Evolutionary conservation across 208 protist species (phyloP), one percentile per base, ranked within the genome.

Genomic region (Strigomonas culicis): DNA sequence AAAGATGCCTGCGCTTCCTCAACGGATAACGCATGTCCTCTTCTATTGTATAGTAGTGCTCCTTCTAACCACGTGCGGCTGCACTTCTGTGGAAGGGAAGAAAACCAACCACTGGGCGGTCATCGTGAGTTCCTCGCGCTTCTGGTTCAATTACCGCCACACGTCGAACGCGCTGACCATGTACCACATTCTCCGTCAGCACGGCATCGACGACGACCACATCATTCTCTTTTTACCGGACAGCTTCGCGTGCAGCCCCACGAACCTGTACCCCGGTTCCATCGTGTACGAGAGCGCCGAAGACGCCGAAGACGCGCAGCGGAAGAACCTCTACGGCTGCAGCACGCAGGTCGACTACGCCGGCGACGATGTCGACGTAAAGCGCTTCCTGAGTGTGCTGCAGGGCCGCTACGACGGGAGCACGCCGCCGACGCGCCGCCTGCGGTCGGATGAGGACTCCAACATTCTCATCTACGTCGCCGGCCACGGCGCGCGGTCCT

Each of bases 111-210:
- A 95, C 51, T 99, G 97, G 96, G 97, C 93, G 4, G 92, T 99
- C 15, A 83, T 98, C 41, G 93, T 99, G 8, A 85, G 80, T 24
- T 97, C 97, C 3, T 98, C 95, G 1, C 80, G 97, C 10, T 99
- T 97, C 68, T 98, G 97, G 83, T 98, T 98, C 84, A 99, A 99
- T 80, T 99, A 99, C 71, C 83, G 98, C 21, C 98, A 99, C 69
- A 95, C 94, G 7, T 83, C 97, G 53, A 99, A 99, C 70, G 90
- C 96, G 17, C 80, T 99, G 3, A 87, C 86, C 28, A 77, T 99
- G 43, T 99, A 99, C 71, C 82, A 96, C 72, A 81, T 93, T 0
- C 90, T 98, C 31, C 98, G 98, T 19, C 70, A 91, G 46, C 77
- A 98, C 58, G 98, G 97, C 66, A 97, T 98, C 53, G 96, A 97